Conservation (phyloP, 2,329 filamentous ascomycete species). For the Truncatella angustata region DNA sequence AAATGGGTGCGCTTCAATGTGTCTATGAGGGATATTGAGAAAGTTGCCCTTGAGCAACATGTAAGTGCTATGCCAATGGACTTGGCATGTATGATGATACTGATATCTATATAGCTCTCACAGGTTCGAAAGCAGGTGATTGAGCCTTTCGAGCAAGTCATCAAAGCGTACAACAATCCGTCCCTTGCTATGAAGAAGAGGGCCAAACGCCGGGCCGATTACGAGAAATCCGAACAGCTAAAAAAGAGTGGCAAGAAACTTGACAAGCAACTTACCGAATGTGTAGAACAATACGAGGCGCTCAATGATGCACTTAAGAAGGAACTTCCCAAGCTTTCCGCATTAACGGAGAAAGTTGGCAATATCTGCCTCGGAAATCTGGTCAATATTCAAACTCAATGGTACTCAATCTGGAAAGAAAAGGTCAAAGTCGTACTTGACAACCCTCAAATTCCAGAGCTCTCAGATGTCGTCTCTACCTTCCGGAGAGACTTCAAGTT, state of each 20-base stretch:
- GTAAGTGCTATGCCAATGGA: slow-evolving; percentile 45
- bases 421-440: slow-evolving; percentile 77
- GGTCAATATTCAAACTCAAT: slow-evolving; percentile 77
- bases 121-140: slow-evolving; percentile 81
- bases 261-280: slow-evolving; percentile 80
- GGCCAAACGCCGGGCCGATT: slow-evolving; percentile 87
- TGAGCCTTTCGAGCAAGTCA: slow-evolving; percentile 75
- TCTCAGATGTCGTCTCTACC: slow-evolving; percentile 70
- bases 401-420: slow-evolving; percentile 80
- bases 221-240: slow-evolving; percentile 75
- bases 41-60: slow-evolving; percentile 80
- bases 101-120: slow-evolving; percentile 41
- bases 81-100: slow-evolving; percentile 10
- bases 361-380: slow-evolving; percentile 82
- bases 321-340: slow-evolving; percentile 82
- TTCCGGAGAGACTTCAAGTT: slow-evolving; percentile 80
- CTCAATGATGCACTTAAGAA: slow-evolving; percentile 92
- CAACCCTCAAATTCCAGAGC: slow-evolving; percentile 62
- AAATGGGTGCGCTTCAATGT: slow-evolving; percentile 93
- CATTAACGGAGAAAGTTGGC: slow-evolving; percentile 77
- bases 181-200: slow-evolving; percentile 91
- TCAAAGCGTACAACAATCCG: slow-evolving; percentile 79
- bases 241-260: slow-evolving; percentile 80
- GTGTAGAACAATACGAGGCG: slow-evolving; percentile 85
- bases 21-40: slow-evolving; percentile 81